Evolutionary conservation across 345 rosid species (phyloP), one percentile per base, ranked within the genome.

Genomic region (Brassica carinata): DNA sequence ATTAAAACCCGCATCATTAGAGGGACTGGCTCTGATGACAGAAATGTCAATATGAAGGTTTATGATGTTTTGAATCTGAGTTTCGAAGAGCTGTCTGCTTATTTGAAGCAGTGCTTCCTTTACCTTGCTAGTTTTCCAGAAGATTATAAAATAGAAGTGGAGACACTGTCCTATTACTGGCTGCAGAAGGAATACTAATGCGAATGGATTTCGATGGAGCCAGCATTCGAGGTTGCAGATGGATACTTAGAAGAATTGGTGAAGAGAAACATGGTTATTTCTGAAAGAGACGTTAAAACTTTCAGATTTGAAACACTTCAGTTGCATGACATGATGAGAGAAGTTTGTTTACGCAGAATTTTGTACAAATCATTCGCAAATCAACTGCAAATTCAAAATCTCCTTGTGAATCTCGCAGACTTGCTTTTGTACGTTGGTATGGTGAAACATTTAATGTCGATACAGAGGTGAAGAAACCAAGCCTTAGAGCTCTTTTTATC

Each of bases 151-250:
- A 19, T 19, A 19, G 23, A 19, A 0, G 23, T 19, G 23, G 23
- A 19, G 23, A 19, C 0, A 19, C 1, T 19, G 0, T 19, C 23
- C 0, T 19, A 19, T 19, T 19, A 19, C 1, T 19, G 90, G 70
- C 77, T 13, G 88, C 85, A 2, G 85, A 86, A 67, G 92, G 87
- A 51, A 40, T 89, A 23, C 8, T n/a, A 17, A 1, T 5, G 53
- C 57, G 51, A 2, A 59, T 45, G 0, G 0, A 26, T 34, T 67
- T 29, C 23, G 73, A 78, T 23, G 81, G 72, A 31, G 77, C 11
- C 9, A 23, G 62, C 0, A n/a, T 70, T 5, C 81, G 67, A 14
- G 30, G 80, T 66, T 0, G 87, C 69, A 0, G 65, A 81, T 27
- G 5, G n/a, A 4, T 81, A 78, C 65, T 29, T 86, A 19, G 51